phyloP scores from a whole-genome alignment of 2,329 filamentous ascomycete species.

The Lanzia echinophila region DNA sequence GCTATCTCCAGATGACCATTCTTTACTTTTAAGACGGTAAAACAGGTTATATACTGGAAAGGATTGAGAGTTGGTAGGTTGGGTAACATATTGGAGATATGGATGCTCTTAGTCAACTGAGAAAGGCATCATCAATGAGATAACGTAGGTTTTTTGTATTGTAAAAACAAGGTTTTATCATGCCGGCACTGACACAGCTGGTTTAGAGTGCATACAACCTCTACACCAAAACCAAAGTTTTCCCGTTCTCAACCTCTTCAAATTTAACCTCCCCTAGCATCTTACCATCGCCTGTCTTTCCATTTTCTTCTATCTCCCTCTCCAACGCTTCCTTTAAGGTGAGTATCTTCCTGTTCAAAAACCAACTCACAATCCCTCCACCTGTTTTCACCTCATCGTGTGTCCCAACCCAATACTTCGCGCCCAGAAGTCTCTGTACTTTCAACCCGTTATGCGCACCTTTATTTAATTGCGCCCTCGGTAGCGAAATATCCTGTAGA shows the following conservation, averaged over 20 bases:
- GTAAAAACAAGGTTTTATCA: too few relatives aligned
- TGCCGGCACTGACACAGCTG: too few relatives aligned
- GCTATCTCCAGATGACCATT: too few relatives aligned
- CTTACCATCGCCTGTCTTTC: slow-evolving; percentile 9
- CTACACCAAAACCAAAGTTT: slow-evolving; percentile 20
- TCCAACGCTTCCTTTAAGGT: slow-evolving; percentile 38
- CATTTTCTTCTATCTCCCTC: slow-evolving; percentile 27
- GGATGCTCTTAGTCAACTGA: too few relatives aligned
- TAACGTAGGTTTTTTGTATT: too few relatives aligned
- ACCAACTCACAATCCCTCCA: slow-evolving; percentile 47
- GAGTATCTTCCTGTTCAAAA: slow-evolving; percentile 41
- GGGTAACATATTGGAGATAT: too few relatives aligned
- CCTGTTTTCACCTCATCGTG: slow-evolving; percentile 59
- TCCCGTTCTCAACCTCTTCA: slow-evolving; percentile 20
- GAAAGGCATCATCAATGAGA: too few relatives aligned
- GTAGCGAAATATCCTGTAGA: slow-evolving; percentile 49
- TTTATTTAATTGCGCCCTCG: slow-evolving; percentile 51
- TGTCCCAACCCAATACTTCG: slow-evolving; percentile 58
- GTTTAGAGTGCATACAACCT: background rate
- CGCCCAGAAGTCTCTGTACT: slow-evolving; percentile 44
- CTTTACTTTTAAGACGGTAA: too few relatives aligned
- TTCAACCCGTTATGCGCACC: slow-evolving; percentile 55
- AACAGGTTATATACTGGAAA: too few relatives aligned
- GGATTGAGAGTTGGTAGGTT: too few relatives aligned
- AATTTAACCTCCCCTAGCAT: slow-evolving; percentile 17